phyloP scores from a whole-genome alignment of 768 basidiomycete genomes.

The Boletus rubescentipes region DNA sequence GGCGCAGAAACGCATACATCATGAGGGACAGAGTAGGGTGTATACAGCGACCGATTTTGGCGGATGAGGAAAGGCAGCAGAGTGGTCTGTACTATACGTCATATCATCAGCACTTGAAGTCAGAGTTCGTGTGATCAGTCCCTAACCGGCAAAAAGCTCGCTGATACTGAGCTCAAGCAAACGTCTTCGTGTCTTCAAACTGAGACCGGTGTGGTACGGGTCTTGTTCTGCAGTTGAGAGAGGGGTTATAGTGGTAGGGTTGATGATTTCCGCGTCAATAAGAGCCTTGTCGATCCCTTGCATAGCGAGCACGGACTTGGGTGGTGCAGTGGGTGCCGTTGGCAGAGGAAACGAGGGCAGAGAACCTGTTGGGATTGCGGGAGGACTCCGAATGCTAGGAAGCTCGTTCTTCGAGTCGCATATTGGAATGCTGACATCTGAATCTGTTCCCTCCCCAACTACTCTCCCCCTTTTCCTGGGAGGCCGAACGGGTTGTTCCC shows the following conservation, averaged over 20 bases:
- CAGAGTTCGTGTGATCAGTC: constrained; percentile 3
- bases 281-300: constrained; percentile 80
- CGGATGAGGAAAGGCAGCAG: constrained; percentile 81
- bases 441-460: constrained; percentile 22
- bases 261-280: constrained; percentile 65
- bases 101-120: constrained; percentile 15
- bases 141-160: constrained; percentile 84
- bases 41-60: constrained; percentile 51
- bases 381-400: constrained; percentile 4
- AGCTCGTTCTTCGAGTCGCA: background rate
- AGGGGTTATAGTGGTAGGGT: constrained; percentile 47
- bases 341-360: constrained; percentile 74
- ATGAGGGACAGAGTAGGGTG: constrained; percentile 60
- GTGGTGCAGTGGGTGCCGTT: constrained; percentile 62
- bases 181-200: constrained; percentile 57
- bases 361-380: constrained; percentile 27
- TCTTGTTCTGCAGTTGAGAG: constrained; percentile 41
- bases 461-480: constrained; percentile 49
- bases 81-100: constrained; percentile 75
- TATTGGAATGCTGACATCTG: constrained; percentile 6
- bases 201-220: constrained; percentile 47
- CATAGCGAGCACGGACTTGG: constrained; percentile 65
- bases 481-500: constrained; percentile 21
- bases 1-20: constrained; percentile 96
- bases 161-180: constrained; percentile 77